Conservation (phyloP, 2,329 filamentous ascomycete species). For the Plectosphaerella sp. region DNA sequence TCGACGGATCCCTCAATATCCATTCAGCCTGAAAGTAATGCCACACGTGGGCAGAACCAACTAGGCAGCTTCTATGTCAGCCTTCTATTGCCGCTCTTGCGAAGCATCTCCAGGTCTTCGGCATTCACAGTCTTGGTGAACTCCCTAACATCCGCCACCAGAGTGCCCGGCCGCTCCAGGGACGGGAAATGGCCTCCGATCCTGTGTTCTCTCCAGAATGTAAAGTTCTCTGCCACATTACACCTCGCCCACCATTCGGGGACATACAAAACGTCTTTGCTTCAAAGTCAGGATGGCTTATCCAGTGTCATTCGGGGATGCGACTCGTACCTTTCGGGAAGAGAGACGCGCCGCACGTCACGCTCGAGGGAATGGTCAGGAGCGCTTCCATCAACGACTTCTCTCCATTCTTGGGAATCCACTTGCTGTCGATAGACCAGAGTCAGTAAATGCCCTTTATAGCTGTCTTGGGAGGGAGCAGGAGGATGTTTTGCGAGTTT, state of each 20-base stretch:
- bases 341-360: background rate
- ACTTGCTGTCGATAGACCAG: too few species aligned
- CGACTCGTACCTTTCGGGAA: background rate
- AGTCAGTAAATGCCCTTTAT: too few species aligned
- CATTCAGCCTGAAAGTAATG: too few species aligned
- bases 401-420: background rate
- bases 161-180: background rate
- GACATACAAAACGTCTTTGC: background rate
- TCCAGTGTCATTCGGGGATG: background rate
- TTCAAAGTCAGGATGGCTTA: background rate
- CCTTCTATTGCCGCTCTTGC: background rate
- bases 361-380: background rate
- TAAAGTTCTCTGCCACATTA: background rate
- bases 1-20: too few species aligned
- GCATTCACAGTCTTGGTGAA: background rate
- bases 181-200: background rate
- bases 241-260: background rate
- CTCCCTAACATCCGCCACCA: background rate
- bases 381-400: background rate
- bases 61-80: too few species aligned
- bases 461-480: too few species aligned
- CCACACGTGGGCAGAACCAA: too few species aligned
- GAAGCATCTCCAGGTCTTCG: background rate
- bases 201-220: background rate
- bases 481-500: too few species aligned